Evolutionary conservation across 2,329 filamentous ascomycete genomes (phyloP).

Genomic region (Leptoxyphium fumago): DNA sequence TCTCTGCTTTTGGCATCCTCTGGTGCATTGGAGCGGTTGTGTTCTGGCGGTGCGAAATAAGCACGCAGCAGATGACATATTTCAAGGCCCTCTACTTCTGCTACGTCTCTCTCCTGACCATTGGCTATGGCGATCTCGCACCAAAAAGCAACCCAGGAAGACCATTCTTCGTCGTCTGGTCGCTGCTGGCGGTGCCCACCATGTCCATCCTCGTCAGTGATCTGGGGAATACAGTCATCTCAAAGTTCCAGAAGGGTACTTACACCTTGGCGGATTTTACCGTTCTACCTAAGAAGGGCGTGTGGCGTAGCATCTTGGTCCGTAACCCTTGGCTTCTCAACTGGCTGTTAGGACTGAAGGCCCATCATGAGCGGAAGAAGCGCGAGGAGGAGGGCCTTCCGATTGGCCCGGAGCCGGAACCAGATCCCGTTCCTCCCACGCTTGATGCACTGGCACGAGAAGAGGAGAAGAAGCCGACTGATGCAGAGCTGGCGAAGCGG

Average conservation of each 20-base stretch:
- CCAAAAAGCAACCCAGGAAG: conserved; percentile 66
- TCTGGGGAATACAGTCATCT: conserved; percentile 69
- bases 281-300: conserved; percentile 46
- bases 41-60: conserved; percentile 49
- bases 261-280: conserved; percentile 49
- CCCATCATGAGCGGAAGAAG: conserved; percentile 13
- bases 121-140: conserved; percentile 71
- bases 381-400: conserved; percentile 35
- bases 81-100: conserved; percentile 76
- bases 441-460: conserved; percentile 31
- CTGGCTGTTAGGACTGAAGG: conserved; percentile 23
- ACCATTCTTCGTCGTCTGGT: conserved; percentile 90
- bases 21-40: conserved; percentile 71
- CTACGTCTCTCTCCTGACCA: conserved; percentile 65
- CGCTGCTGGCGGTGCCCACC: conserved; percentile 67
- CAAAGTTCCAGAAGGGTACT: conserved; percentile 47
- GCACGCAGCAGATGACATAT: conserved; percentile 48
- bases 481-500: conserved; percentile 44
- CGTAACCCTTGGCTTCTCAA: conserved; percentile 29
- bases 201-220: conserved; percentile 78
- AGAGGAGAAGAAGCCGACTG: conserved; percentile 28
- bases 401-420: conserved; percentile 21
- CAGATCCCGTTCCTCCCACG: conserved; percentile 10
- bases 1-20: conserved; percentile 53
- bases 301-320: conserved; percentile 37